Base-by-base conservation (phyloP, 2,329 filamentous ascomycete genomes). In the Camillea tinctor region DNA sequence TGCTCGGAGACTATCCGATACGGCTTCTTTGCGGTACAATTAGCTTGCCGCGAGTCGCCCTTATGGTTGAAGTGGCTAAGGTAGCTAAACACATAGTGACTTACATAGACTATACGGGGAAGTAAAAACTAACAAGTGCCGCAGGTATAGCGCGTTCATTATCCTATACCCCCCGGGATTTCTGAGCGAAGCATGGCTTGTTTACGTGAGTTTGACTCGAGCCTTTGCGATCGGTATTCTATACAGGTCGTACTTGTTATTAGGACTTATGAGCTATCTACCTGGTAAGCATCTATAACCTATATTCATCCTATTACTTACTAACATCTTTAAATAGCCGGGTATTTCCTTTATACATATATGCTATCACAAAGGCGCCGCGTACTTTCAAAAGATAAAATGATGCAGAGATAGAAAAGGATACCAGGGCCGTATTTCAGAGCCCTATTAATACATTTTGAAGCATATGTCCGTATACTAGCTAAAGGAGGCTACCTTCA, bases 1-100 rank as follows among this genome's bases (percentile, higher is more conserved):
- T 71, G 86, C 40, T 89, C 88, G 1, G 88, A 91, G 74, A 81
- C 88, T n/a, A 82, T 89, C 58, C 81, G 88, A 19, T 91, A 90
- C 75, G 80, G 81, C 19, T 90, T 87, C 73, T 91, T 91, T 71
- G 85, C 84, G 19, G 78, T 84, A 68, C 81, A 82, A 64, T 74
- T 86, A 7, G 68, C 71, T 52, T 19, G 22, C 6, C 72, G 75
- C 1, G 64, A 72, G 24, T 82, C 88, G 0, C 85, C 86, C 0
- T 71, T 62, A 1, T 79, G 79, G 67, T 77, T 88, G 75, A 81
- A 78, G 36, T 90, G 87, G 85, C 72, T 87, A 69, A 74, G 86
- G 72, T 69, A 19, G 50, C 24, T 26, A 26, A 26, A 26, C 24
- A 4, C 24, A 26, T 9, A 26, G 24, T 9, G 9, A 26, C 9